A percentile compares a stretch with the other conserved stretches of the same genome.
These are phyloP conservation scores for Ambrosia artemisiifolia DNA, from an alignment of 129 eudicot genomes.

Conservation along the genomic window DNA sequence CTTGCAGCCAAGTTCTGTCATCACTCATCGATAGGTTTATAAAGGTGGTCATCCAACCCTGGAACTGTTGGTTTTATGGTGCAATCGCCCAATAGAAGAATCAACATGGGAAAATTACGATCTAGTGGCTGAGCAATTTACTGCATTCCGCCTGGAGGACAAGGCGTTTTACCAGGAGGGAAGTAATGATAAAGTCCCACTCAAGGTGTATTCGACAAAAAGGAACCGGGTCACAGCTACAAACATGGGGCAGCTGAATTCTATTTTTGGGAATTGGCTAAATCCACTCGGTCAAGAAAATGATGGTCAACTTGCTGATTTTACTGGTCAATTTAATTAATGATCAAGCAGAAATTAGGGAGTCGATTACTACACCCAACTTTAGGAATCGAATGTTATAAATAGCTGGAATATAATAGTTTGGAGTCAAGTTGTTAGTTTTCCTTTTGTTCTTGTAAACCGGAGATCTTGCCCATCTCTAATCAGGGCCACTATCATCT, in stretches of 20 bases:
- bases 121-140: too few species aligned
- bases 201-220: neutral
- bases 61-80: neutral
- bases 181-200: conserved; percentile 8
- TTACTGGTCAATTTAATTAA: neutral
- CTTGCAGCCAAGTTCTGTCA: neutral
- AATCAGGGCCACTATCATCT: neutral
- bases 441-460: neutral
- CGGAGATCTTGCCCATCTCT: conserved; percentile 13
- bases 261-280: neutral
- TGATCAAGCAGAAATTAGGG: neutral
- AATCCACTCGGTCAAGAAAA: neutral
- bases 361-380: neutral
- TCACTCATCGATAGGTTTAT: neutral
- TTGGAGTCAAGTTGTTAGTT: neutral
- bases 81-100: neutral
- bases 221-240: neutral
- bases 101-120: conserved; percentile 2
- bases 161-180: too few species aligned
- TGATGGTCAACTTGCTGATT: neutral
- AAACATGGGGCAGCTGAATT: neutral
- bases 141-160: too few species aligned
- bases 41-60: neutral
- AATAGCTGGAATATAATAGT: neutral
- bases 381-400: neutral